Base-by-base conservation (phyloP, 2,329 filamentous ascomycete genomes). In the Colletotrichum spaethianum region DNA sequence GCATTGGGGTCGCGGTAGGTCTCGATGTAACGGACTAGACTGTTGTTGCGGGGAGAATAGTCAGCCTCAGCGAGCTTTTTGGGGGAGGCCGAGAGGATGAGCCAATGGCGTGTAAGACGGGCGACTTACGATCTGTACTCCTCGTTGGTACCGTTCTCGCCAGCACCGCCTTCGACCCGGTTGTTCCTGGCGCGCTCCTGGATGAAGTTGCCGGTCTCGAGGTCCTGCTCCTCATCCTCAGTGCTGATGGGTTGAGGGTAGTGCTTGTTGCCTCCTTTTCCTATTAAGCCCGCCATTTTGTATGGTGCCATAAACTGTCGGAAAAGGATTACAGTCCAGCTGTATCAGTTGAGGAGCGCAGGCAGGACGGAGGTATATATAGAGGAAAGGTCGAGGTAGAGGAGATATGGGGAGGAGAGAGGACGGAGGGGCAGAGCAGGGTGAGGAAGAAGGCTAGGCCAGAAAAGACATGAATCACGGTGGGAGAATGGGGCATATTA, bases 1-100 rank as follows among this genome's bases (percentile, higher is more conserved):
- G 75, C 76, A 73, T 77, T 75, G 18, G 80, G 75, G 74, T 83
- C 82, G 73, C 81, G 78, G 74, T 83, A 83, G 50, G 78, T 82
- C 67, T 82, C 81, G 70, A 83, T 81, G 72, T 80, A 83, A 65
- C 80, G 78, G 65, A 71, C 44, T 23, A 73, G 62, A 65, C 70
- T 73, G 44, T 62, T n/a, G 36, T n/a, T 11, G 50, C 14, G 6
- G 33, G 26, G 3, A 38, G 23, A 31, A 48, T 26, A 26, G 48
- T 52, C 28, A n/a, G 36, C 12, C 40, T 60, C 44, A 26, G 33
- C n/a, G 59, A n/a, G 5, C 20, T 61, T 23, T 20, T 33, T 46
- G 4, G 18, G 26, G 31, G 57, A 4, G 26, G 4, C 23, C n/a
- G 42, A 48, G 42, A 23, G 16, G 31, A 36, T 14, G 60, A 62